phyloP scores from a whole-genome alignment of 2,329 filamentous ascomycete genomes.

The Pseudogymnoascus sp. region DNA sequence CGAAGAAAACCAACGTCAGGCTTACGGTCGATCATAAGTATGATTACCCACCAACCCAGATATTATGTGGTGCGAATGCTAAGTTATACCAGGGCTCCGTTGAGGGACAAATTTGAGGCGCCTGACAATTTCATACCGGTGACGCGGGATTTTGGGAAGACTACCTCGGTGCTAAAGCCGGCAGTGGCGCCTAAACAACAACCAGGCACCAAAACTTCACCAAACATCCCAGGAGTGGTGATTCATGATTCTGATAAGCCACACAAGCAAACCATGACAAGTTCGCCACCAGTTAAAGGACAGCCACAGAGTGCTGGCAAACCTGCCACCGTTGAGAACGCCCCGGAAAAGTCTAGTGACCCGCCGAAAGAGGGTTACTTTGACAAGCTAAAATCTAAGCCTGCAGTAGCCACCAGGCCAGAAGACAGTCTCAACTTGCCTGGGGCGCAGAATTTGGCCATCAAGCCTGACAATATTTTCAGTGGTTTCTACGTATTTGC shows the following conservation, averaged over 20 bases:
- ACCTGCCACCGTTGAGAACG: background rate
- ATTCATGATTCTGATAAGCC: background rate
- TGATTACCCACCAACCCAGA: background rate
- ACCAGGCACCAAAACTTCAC: background rate
- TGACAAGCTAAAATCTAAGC: background rate
- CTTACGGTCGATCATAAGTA: constrained; percentile 18
- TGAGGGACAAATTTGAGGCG: constrained; percentile 10
- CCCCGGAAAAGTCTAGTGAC: background rate
- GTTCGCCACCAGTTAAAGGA: background rate
- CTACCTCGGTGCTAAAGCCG: background rate
- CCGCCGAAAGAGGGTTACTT: background rate
- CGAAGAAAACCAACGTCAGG: constrained; percentile 16
- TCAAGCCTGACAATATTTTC: constrained; percentile 4
- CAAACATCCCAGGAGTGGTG: background rate
- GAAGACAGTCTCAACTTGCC: constrained; percentile 1
- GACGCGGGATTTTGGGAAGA: background rate
- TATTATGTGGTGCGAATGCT: background rate
- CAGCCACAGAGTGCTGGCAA: background rate
- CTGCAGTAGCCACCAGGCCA: background rate
- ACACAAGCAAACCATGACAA: background rate
- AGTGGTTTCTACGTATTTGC: constrained; percentile 24
- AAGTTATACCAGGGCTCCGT: background rate
- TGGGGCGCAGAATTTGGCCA: background rate
- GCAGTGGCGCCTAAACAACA: background rate
- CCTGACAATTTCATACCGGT: constrained; percentile 6